Conservation (phyloP, 1,284 basidiomycete species). For the Ceratobasidium sp. region DNA sequence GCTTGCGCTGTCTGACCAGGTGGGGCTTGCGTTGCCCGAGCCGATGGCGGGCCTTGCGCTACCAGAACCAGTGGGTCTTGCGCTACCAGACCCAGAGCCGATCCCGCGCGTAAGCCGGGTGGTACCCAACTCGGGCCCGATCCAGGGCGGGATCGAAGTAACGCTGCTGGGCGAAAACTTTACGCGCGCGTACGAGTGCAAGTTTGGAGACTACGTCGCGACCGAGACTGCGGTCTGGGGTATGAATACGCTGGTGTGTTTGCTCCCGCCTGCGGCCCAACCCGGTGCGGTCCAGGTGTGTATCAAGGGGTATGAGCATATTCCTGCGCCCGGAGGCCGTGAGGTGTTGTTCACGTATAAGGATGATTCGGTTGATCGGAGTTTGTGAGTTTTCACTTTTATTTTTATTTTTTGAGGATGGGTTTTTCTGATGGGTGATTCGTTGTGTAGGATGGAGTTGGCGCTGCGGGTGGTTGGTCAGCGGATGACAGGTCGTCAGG, state of each 20-base stretch:
- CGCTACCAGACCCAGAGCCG: slow-evolving; percentile 61
- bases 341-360: slow-evolving; percentile 87
- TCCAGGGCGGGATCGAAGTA: slow-evolving; percentile 93
- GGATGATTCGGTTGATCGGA: slow-evolving; percentile 86
- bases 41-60: no score
- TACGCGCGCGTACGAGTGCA: slow-evolving; percentile 72
- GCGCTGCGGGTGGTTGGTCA: slow-evolving; percentile 94
- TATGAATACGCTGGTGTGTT: slow-evolving; percentile 93
- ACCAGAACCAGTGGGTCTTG: not conserved
- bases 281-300: slow-evolving; percentile 93
- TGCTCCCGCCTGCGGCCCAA: slow-evolving; percentile 85
- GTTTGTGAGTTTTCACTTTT: slow-evolving; percentile 72
- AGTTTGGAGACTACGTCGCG: slow-evolving; percentile 89
- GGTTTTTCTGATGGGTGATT: not conserved
- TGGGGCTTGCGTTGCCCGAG: no score
- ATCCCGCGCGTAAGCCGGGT: slow-evolving; percentile 59
- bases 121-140: slow-evolving; percentile 93
- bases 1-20: no score
- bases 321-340: slow-evolving; percentile 52
- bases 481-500: slow-evolving; percentile 96
- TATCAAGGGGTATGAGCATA: slow-evolving; percentile 73
- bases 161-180: slow-evolving; percentile 95
- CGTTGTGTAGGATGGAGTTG: slow-evolving; percentile 77
- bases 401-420: not conserved
- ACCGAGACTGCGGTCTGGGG: slow-evolving; percentile 93